phyloP scores from a whole-genome alignment of 352 stramenopile species.

The Phytophthora lateralis region DNA sequence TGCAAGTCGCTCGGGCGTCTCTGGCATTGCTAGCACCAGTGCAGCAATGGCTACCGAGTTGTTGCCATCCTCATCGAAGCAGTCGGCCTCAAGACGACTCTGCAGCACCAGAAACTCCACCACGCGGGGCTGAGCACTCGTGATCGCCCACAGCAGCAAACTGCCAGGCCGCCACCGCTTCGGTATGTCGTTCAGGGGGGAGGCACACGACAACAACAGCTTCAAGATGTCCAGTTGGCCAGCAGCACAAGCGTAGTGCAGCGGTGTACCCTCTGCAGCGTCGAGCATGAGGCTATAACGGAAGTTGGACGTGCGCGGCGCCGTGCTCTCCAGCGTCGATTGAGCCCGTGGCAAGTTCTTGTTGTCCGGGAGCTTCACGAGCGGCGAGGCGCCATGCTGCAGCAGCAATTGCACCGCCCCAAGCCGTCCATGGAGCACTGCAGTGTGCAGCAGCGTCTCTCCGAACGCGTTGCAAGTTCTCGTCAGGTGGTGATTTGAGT shows the following conservation, averaged over 20 bases:
- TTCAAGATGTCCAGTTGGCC: constrained; percentile 67
- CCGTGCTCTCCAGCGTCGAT: constrained; percentile 52
- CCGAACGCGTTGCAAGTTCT: constrained; percentile 48
- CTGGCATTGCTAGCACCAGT: constrained; percentile 39
- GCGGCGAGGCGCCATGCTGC: constrained; percentile 48
- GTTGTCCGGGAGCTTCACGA: constrained; percentile 38
- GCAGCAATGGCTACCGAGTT: constrained; percentile 62
- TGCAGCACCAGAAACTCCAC: constrained; percentile 58
- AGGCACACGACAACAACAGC: constrained; percentile 42
- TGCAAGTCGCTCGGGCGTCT: constrained; percentile 12
- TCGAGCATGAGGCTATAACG: constrained; percentile 58
- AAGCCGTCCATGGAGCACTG: constrained; percentile 62
- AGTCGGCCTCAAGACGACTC: constrained; percentile 53
- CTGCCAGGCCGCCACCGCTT: constrained; percentile 44
- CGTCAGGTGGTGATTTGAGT: constrained; percentile 2
- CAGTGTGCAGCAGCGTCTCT: constrained; percentile 72
- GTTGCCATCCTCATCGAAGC: constrained; percentile 78
- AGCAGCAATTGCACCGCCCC: constrained; percentile 59
- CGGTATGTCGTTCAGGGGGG: constrained; percentile 16
- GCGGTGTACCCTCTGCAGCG: constrained; percentile 57
- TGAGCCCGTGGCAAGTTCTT: constrained; percentile 10
- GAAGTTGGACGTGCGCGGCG: constrained; percentile 60
- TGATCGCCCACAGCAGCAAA: constrained; percentile 75
- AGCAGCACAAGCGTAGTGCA: constrained; percentile 68
- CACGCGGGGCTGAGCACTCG: constrained; percentile 39